Conservation (phyloP, 2,329 filamentous ascomycete species). For the Aspergillus awamori region DNA sequence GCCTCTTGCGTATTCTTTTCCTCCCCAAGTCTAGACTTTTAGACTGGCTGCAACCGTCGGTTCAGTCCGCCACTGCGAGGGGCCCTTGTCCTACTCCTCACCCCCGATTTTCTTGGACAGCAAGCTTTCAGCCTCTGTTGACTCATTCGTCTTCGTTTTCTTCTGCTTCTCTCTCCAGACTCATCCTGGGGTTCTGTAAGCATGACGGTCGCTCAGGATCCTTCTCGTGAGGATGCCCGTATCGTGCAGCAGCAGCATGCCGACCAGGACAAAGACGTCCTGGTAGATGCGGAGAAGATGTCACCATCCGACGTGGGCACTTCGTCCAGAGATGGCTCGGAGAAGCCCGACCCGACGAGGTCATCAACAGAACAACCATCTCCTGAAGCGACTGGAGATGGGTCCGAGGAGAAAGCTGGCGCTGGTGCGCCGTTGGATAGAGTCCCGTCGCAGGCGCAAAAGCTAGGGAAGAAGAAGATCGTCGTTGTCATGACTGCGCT, state of each 20-base stretch:
- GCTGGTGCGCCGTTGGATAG: constrained; percentile 32
- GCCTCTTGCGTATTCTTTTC: background rate
- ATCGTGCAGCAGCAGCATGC: background rate
- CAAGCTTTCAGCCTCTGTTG: no score
- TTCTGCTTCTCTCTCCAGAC: background rate
- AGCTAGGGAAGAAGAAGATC: constrained; percentile 45
- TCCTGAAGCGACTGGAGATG: constrained; percentile 16
- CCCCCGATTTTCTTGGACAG: no score
- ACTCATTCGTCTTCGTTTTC: background rate
- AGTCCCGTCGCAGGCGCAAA: constrained; percentile 42
- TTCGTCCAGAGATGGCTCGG: constrained; percentile 5
- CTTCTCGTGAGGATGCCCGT: background rate
- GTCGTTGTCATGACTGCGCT: constrained; percentile 46
- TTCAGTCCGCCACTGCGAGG: constrained; percentile 7
- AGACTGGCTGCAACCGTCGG: constrained; percentile 8
- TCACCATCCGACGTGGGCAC: constrained; percentile 6
- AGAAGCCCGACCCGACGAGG: constrained; percentile 11
- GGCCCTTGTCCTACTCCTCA: background rate
- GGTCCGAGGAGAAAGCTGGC: constrained; percentile 20
- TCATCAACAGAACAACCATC: background rate
- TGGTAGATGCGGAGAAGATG: constrained; percentile 9
- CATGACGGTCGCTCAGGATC: background rate
- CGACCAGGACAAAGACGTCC: background rate
- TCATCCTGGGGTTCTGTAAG: background rate
- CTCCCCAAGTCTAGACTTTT: background rate